These are phyloP conservation scores for Forsythia viridissima DNA, from an alignment of 257 asterid species.

Conservation along the genomic window DNA sequence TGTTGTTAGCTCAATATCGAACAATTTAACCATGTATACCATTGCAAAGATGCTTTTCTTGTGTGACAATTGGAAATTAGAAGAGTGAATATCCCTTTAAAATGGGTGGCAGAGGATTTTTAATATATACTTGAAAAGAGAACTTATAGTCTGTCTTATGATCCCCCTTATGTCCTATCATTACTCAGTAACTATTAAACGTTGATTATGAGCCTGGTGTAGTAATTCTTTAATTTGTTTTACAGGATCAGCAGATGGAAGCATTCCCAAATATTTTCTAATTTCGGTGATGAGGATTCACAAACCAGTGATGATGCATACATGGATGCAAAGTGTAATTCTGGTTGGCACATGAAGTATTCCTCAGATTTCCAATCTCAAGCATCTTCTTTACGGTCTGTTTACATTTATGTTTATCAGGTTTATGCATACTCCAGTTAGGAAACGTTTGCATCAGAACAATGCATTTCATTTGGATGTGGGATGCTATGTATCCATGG, in stretches of 20 bases:
- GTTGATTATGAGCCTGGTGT: neutral
- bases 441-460: neutral
- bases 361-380: slow-evolving; percentile 46
- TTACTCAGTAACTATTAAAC: neutral
- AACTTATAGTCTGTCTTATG: neutral
- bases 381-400: slow-evolving; percentile 62
- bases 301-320: slow-evolving; percentile 52
- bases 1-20: neutral
- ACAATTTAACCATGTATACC: neutral
- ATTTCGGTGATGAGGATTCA: slow-evolving; percentile 63
- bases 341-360: slow-evolving; percentile 49
- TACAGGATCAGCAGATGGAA: slow-evolving; percentile 91
- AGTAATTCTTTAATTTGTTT: slow-evolving; percentile 16
- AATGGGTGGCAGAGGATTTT: neutral
- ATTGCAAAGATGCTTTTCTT: neutral
- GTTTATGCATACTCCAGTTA: neutral
- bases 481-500: neutral
- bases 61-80: neutral
- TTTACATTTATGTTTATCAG: slow-evolving; percentile 14
- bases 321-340: slow-evolving; percentile 38
- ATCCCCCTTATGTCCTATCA: neutral
- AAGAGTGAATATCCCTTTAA: neutral
- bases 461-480: neutral
- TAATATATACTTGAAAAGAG: neutral
- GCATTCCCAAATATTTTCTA: slow-evolving; percentile 83